Conservation (phyloP, 169 alveolate species). For the Babesia gibsoni region DNA sequence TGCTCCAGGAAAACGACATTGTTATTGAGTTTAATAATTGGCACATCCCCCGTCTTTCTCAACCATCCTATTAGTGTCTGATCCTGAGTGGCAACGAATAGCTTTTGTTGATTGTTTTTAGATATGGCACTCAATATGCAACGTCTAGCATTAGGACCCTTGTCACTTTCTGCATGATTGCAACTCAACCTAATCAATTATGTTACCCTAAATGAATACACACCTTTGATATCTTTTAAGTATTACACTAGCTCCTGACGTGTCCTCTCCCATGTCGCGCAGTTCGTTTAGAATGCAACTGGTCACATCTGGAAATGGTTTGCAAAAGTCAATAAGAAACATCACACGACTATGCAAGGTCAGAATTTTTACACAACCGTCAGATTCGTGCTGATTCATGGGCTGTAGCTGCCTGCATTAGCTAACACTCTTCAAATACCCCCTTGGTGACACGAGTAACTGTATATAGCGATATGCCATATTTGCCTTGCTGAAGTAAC, state of each 20-base stretch:
- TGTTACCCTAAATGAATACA: background rate
- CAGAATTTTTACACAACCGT: too few relatives aligned
- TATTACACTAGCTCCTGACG: conserved; percentile 41
- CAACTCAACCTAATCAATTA: conserved; percentile 17
- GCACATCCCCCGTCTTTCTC: conserved; percentile 49
- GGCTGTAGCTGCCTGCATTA: too few relatives aligned
- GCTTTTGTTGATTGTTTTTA: conserved; percentile 31
- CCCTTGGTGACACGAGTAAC: too few relatives aligned
- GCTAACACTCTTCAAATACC: too few relatives aligned
- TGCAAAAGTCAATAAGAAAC: background rate
- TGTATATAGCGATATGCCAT: too few relatives aligned
- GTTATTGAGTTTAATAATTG: conserved; percentile 50
- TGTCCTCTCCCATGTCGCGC: conserved; percentile 58
- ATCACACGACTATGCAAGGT: too few relatives aligned
- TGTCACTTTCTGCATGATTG: conserved; percentile 24
- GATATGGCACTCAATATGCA: conserved; percentile 45
- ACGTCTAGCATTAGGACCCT: conserved; percentile 43
- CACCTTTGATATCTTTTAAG: conserved; percentile 51
- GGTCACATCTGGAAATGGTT: conserved; percentile 23
- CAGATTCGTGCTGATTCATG: too few relatives aligned
- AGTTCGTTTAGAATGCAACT: conserved; percentile 48
- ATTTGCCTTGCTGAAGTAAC: too few relatives aligned
- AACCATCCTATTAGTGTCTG: conserved; percentile 40
- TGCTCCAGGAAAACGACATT: conserved; percentile 50
- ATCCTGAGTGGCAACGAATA: conserved; percentile 63